A percentile compares a stretch with the other conserved stretches of the same genome.
Evolutionary conservation across 176 grass and related monocot genomes (phyloP).

Genomic region (Pharus latifolius): DNA sequence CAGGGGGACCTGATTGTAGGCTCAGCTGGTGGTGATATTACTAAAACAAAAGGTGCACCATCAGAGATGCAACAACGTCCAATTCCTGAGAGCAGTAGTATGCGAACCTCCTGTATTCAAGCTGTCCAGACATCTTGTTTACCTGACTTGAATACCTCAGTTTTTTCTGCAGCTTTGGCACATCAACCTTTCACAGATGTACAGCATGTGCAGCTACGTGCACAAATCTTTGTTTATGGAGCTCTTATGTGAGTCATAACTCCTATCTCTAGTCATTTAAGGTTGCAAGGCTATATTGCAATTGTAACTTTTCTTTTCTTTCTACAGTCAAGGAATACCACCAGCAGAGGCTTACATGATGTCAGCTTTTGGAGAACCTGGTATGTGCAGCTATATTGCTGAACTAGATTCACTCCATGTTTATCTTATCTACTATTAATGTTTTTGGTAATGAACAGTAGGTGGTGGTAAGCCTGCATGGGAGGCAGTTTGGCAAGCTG

Average conservation of each 20-base stretch:
- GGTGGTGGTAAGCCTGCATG: conserved; percentile 40
- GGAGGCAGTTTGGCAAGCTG: conserved; percentile 39
- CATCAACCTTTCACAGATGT: conserved; percentile 50
- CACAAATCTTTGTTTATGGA: conserved; percentile 56
- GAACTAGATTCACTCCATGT: background rate
- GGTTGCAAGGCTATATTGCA: background rate
- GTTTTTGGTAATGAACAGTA: background rate
- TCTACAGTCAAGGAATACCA: conserved; percentile 38
- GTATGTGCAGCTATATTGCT: conserved; percentile 18
- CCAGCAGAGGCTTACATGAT: conserved; percentile 48
- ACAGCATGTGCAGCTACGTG: conserved; percentile 41
- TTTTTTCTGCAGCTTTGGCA: conserved; percentile 28
- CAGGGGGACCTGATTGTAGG: conserved; percentile 2
- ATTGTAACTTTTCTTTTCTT: conserved; percentile 17
- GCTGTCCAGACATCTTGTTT: conserved; percentile 32
- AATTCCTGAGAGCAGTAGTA: conserved; percentile 27
- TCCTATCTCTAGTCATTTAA: background rate
- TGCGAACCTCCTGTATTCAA: conserved; percentile 28
- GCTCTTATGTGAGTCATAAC: conserved; percentile 43
- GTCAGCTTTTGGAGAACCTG: conserved; percentile 53
- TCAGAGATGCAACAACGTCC: conserved; percentile 30
- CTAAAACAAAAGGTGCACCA: conserved; percentile 17
- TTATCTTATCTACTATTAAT: conserved; percentile 4
- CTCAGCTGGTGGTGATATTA: conserved; percentile 14
- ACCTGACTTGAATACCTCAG: conserved; percentile 39